Conservation (phyloP, 208 protist species). For the Leishmania gerbilli region DNA sequence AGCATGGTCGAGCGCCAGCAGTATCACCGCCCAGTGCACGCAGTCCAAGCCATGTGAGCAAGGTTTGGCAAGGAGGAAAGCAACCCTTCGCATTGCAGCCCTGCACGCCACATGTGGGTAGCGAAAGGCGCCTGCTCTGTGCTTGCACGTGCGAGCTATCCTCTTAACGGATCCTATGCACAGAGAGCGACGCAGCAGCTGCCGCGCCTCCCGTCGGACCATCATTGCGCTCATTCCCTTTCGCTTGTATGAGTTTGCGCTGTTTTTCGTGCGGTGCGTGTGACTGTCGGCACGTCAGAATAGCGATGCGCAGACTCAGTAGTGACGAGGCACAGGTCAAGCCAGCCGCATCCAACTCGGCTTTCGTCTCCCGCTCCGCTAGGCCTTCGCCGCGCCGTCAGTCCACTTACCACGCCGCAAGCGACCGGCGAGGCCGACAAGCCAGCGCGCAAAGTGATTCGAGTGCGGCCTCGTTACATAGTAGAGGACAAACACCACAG, state of each 20-base stretch:
- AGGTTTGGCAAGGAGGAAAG: neutral
- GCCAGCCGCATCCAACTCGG: neutral
- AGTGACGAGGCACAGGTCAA: neutral
- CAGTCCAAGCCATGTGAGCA: neutral
- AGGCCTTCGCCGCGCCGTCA: neutral
- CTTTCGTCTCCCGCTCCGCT: neutral
- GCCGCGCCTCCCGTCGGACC: neutral
- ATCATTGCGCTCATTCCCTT: neutral
- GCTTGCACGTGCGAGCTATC: neutral
- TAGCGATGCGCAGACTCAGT: neutral
- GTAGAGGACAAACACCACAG: conserved; percentile 52
- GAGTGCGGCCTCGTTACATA: conserved; percentile 26
- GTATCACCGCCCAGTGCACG: neutral
- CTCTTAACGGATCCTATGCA: neutral
- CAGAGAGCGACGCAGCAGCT: neutral
- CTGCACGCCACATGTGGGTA: neutral
- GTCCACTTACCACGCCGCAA: conserved; percentile 4
- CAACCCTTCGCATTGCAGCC: neutral
- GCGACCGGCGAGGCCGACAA: neutral
- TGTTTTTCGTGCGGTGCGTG: neutral
- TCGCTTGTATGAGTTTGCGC: neutral
- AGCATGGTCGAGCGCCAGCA: neutral
- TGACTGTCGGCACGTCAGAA: neutral
- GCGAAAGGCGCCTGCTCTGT: neutral
- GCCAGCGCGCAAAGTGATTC: conserved; percentile 17